A percentile compares a stretch with the other conserved stretches of the same genome.
These are phyloP conservation scores for Fusarium azukiicola DNA, from an alignment of 2,329 filamentous ascomycete genomes.

Conservation along the genomic window DNA sequence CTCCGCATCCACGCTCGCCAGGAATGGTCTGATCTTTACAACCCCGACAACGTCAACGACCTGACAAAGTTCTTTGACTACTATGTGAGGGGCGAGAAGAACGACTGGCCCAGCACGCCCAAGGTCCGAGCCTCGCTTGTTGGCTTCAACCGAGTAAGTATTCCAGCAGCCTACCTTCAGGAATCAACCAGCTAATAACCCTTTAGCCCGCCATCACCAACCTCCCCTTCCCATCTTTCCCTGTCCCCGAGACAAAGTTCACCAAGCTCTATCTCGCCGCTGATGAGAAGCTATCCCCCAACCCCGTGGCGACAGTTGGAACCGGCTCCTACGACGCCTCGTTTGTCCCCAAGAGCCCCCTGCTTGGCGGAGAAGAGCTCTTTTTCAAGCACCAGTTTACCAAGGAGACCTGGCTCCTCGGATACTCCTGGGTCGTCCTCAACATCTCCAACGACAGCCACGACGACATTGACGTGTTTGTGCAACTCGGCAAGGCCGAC, in stretches of 20 bases:
- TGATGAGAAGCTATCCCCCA: neutral
- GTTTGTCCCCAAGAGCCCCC: neutral
- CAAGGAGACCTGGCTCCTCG: neutral
- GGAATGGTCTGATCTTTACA: slow-evolving; percentile 1
- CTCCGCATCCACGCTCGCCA: neutral
- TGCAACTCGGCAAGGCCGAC: neutral
- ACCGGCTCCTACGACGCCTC: neutral
- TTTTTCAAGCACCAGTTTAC: neutral
- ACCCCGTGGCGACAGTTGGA: neutral
- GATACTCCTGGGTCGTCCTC: slow-evolving; percentile 6
- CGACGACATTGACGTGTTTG: neutral
- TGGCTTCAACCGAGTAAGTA: neutral
- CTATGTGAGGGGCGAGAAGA: neutral
- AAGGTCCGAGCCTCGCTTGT: neutral
- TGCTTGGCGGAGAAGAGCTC: neutral
- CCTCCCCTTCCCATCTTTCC: neutral
- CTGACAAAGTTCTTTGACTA: slow-evolving; percentile 2
- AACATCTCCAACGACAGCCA: neutral
- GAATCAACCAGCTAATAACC: neutral
- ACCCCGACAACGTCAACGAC: neutral
- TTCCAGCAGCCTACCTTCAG: neutral
- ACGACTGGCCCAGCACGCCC: neutral
- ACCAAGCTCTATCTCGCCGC: neutral
- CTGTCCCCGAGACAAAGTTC: neutral
- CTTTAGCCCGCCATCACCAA: neutral